Percentiles rank a stretch among this genome's conserved stretches.
Evolutionary conservation across 2,329 filamentous ascomycete genomes (phyloP).

Genomic region (Trichoderma pleuroti): DNA sequence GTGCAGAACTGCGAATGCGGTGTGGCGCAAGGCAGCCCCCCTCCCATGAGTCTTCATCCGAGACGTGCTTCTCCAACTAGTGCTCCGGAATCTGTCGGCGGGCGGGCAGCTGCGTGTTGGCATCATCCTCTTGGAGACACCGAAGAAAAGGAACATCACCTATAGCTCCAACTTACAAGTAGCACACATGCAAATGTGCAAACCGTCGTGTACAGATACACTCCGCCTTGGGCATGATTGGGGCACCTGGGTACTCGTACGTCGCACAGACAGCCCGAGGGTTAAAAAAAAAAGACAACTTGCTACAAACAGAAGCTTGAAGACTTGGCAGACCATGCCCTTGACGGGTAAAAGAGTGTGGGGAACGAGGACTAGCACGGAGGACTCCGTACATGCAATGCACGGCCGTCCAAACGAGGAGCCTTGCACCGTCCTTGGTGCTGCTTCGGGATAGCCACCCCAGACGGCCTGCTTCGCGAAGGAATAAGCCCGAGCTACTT

Average conservation of each 20-base stretch:
- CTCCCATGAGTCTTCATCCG: conserved; percentile 17
- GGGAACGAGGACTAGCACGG: conserved; percentile 1
- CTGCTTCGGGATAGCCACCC: conserved; percentile 12
- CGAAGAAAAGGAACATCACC: not conserved
- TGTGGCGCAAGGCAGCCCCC: conserved; percentile 24
- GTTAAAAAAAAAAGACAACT: not conserved
- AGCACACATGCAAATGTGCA: not conserved
- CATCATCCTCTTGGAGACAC: not conserved
- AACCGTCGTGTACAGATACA: not conserved
- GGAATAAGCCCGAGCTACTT: conserved; percentile 7
- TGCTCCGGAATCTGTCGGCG: not conserved
- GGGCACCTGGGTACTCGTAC: not conserved
- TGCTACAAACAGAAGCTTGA: not conserved
- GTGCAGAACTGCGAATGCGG: conserved; percentile 29
- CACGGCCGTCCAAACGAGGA: conserved; percentile 14
- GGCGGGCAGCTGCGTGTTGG: not conserved
- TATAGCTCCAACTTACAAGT: not conserved
- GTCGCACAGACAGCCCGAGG: not conserved
- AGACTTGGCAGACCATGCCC: conserved; percentile 1
- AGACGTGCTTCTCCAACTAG: conserved; percentile 19
- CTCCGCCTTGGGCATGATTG: not conserved
- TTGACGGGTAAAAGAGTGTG: conserved; percentile 10
- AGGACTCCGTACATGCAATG: conserved; percentile 15
- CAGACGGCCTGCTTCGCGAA: conserved; percentile 11
- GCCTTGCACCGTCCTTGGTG: conserved; percentile 8